Evolutionary conservation across 78 protist species (phyloP).

Genomic region (Chrysochromulina tobinii): DNA sequence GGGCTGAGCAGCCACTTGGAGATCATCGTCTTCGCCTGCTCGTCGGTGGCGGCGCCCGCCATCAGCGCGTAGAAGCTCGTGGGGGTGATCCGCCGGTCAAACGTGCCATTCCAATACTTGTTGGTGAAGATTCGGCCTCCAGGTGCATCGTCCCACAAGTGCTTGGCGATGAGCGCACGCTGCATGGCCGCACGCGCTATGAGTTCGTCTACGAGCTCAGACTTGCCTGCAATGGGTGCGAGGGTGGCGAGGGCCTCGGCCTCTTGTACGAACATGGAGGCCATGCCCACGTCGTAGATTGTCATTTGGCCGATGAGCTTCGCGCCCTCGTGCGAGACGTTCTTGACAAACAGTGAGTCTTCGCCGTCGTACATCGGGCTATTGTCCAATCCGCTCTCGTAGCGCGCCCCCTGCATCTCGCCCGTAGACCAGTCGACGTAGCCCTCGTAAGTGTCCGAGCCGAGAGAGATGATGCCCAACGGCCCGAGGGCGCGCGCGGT

Average conservation of each 20-base stretch:
- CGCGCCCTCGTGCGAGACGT: neutral
- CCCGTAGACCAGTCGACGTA: neutral
- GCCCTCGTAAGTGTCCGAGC: neutral
- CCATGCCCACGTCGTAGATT: neutral
- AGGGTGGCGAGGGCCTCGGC: neutral
- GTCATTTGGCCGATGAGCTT: neutral
- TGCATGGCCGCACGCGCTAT: neutral
- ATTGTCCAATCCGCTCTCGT: slow-evolving; percentile 28
- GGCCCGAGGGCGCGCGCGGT: neutral
- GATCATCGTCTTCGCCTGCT: neutral
- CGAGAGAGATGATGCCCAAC: neutral
- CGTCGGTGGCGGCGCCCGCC: slow-evolving; percentile 17
- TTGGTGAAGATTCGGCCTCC: neutral
- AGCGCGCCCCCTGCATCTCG: slow-evolving; percentile 26
- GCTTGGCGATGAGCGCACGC: neutral
- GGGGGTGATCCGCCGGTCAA: neutral
- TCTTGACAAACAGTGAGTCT: neutral
- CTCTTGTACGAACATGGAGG: slow-evolving; percentile 9
- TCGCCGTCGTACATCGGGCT: slow-evolving; percentile 37
- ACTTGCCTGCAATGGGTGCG: neutral
- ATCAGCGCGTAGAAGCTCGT: slow-evolving; percentile 6
- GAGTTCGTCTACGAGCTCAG: neutral
- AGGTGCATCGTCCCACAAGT: neutral
- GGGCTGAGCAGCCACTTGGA: neutral
- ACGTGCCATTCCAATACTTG: neutral